Base-by-base conservation (phyloP, 345 rosid species). In the Odontarrhena argentea region DNA sequence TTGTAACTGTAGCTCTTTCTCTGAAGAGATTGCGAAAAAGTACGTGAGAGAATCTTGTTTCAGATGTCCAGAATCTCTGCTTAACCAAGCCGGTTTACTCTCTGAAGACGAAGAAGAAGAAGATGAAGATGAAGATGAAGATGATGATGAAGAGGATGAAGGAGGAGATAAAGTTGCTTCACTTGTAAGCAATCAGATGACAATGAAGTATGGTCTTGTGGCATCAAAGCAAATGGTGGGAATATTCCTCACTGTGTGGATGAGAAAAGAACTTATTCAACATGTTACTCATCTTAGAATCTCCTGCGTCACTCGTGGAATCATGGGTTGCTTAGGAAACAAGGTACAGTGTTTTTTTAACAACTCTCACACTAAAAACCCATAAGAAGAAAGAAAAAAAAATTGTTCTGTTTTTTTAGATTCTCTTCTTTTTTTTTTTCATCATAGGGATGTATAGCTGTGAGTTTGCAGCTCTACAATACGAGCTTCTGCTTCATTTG, bases 151-250 rank as follows among this genome's bases (percentile, higher is more conserved):
- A 6, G 35, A 41, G 15, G 65, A 69, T 47, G 34, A 81, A 63
- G 77, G 74, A 77, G 70, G 38, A 36, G 61, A 5, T 0, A 67
- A 62, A 1, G 78, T 68, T 61, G 59, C 69, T 74, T 74, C 78
- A 9, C 3, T 74, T 40, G 73, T 55, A 61, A 74, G 78, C 47
- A 74, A 74, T 18, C 69, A 68, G 38, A 68, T 68, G 78, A 60
- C 8, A 61, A 80, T 78, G 82, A 90, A 84, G 68, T 94, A 85
- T 65, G 71, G 99, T 37, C 82, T 94, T 24, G 81, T 94, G 18
- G 86, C 91, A 12, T 86, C 89, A 55, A 94, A 90, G 75, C 95
- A 90, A 81, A 94, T 94, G 99, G 99, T 94, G 15, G 99, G 99
- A 37, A 90, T 94, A 68, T 93, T 93, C 67, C 79, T 88, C 54